Evolutionary conservation across 345 rosid genomes (phyloP).

Genomic region (Abelmoschus esculentus): DNA sequence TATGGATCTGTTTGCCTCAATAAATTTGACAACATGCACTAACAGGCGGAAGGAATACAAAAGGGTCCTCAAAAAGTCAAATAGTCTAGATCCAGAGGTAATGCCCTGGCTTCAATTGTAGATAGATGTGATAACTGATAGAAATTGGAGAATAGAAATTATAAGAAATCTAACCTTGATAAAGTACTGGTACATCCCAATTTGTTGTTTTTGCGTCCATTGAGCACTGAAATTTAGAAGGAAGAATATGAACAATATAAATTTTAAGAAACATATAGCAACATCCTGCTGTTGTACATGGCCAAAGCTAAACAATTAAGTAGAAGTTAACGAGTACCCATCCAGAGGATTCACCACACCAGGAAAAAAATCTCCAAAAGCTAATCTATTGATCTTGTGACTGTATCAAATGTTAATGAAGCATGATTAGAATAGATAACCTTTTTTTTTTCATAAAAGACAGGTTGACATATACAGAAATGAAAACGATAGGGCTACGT

Average conservation of each 20-base stretch:
- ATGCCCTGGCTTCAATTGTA: background rate
- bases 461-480: background rate
- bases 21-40: background rate
- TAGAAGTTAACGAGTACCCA: conserved; percentile 34
- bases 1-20: background rate
- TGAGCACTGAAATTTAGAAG: conserved; percentile 42
- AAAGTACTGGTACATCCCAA: conserved; percentile 90
- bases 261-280: background rate
- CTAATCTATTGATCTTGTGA: conserved; percentile 72
- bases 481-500: background rate
- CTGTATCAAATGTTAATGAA: conserved; percentile 32
- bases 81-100: background rate
- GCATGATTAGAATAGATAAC: background rate
- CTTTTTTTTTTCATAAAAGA: background rate
- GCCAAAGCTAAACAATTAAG: background rate
- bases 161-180: conserved; percentile 53
- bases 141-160: background rate
- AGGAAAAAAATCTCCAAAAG: conserved; percentile 84
- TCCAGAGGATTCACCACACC: conserved; percentile 97
- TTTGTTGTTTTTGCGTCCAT: conserved; percentile 67
- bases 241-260: background rate
- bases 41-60: background rate
- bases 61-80: background rate
- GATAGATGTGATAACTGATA: background rate
- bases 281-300: background rate